phyloP scores from a whole-genome alignment of 768 basidiomycete species.

The Tylopilus balloui region DNA sequence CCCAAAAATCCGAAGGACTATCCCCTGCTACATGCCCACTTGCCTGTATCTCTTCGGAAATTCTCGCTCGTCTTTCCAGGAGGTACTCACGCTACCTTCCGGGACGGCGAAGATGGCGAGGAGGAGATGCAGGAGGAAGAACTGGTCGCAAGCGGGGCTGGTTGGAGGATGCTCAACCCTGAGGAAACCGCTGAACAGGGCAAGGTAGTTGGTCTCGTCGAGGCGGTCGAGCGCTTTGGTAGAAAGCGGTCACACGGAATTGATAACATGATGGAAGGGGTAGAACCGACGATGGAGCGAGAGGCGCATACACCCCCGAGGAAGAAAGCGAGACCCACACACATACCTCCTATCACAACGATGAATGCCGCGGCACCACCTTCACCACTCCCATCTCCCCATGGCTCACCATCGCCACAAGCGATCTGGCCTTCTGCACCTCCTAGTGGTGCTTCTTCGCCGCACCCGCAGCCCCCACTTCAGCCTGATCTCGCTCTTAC shows the following conservation, averaged over 20 bases:
- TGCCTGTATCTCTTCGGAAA: conserved; percentile 68
- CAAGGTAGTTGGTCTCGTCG: conserved; percentile 60
- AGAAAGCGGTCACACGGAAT: conserved; percentile 52
- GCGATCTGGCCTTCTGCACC: conserved; percentile 77
- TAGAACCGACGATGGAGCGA: conserved; percentile 51
- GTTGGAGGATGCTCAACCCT: conserved; percentile 72
- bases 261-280: conserved; percentile 69
- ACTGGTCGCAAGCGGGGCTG: conserved; percentile 55
- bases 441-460: conserved; percentile 73
- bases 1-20: conserved; percentile 79
- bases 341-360: conserved; percentile 56
- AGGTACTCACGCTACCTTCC: conserved; percentile 75
- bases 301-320: conserved; percentile 52
- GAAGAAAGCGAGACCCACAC: conserved; percentile 70
- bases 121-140: conserved; percentile 72
- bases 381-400: conserved; percentile 80
- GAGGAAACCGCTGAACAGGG: conserved; percentile 51
- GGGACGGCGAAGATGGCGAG: conserved; percentile 60
- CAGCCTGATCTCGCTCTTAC: conserved; percentile 81
- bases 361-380: conserved; percentile 74
- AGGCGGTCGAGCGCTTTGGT: conserved; percentile 80
- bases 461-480: conserved; percentile 62
- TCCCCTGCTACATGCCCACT: conserved; percentile 67
- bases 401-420: conserved; percentile 76
- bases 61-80: conserved; percentile 81